Percentiles rank a stretch among this genome's conserved stretches.
Evolutionary conservation across 2,329 filamentous ascomycete species (phyloP).

Genomic region (Nemania diffusa): DNA sequence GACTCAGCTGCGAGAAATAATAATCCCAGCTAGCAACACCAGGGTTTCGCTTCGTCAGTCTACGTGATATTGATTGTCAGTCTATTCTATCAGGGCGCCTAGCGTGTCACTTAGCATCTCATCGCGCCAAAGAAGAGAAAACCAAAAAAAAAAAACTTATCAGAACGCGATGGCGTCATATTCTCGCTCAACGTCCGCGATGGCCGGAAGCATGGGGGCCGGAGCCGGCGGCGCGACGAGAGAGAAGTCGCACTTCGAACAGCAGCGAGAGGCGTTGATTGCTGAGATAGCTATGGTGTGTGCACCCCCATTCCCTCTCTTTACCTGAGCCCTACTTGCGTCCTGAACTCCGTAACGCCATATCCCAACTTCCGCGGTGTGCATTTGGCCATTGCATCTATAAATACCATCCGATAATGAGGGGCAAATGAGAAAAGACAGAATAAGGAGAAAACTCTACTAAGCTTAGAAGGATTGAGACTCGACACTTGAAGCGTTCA

Average conservation of each 20-base stretch:
- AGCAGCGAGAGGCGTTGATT: slow-evolving; percentile 77
- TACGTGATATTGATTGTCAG: too few relatives aligned
- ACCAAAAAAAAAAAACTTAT: neutral
- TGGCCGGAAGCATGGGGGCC: slow-evolving; percentile 27
- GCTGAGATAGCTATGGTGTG: slow-evolving; percentile 77
- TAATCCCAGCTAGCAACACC: too few relatives aligned
- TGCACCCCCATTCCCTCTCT: slow-evolving; percentile 3
- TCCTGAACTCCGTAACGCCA: too few relatives aligned
- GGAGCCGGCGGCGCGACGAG: slow-evolving; percentile 41
- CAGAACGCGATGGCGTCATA: slow-evolving; percentile 27
- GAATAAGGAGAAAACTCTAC: too few relatives aligned
- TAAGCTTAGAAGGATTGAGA: neutral
- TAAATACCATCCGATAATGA: too few relatives aligned
- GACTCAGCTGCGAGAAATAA: too few relatives aligned
- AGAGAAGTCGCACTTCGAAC: slow-evolving; percentile 76
- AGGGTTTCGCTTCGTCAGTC: too few relatives aligned
- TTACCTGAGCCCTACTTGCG: too few relatives aligned
- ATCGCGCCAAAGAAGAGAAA: neutral
- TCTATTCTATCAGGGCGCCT: neutral
- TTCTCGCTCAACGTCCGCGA: slow-evolving; percentile 41
- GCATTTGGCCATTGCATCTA: too few relatives aligned
- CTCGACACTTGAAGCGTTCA: neutral
- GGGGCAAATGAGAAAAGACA: too few relatives aligned
- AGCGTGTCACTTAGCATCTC: neutral
- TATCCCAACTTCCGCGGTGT: too few relatives aligned